Evolutionary conservation across 148 eudicot genomes (phyloP).

Genomic region (Nepenthes gracilis): DNA sequence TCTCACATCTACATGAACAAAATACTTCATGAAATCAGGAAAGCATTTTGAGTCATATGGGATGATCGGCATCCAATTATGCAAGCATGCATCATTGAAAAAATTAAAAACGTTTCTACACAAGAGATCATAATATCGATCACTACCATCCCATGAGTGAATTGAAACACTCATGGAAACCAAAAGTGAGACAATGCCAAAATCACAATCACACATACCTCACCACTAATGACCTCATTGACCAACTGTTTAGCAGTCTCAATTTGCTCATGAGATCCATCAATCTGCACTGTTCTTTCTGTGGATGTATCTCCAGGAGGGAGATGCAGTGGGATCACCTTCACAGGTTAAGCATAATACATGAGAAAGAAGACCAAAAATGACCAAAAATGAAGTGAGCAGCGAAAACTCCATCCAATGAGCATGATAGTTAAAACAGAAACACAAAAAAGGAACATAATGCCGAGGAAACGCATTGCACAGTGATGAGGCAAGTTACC

Average conservation of each 20-base stretch:
- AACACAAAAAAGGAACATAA: no score
- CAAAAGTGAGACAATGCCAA: conserved; percentile 8
- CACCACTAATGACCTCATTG: conserved; percentile 72
- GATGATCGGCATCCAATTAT: no score
- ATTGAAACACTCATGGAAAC: neutral
- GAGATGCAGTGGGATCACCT: conserved; percentile 92
- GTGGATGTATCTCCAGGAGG: conserved; percentile 82
- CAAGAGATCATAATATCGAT: neutral
- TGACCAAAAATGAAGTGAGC: neutral
- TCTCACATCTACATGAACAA: no score
- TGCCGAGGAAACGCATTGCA: neutral
- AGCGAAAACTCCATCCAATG: neutral
- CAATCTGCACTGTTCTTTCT: conserved; percentile 91
- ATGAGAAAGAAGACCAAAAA: neutral
- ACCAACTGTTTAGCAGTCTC: conserved; percentile 87
- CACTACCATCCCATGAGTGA: neutral
- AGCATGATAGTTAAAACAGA: neutral
- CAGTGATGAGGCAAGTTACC: neutral
- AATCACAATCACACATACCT: conserved; percentile 48
- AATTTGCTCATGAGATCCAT: conserved; percentile 82
- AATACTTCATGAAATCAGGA: no score
- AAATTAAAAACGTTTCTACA: no score
- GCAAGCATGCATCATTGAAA: no score
- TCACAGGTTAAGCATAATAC: conserved; percentile 2
- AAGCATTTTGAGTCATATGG: no score